Conservation (phyloP, 345 rosid species). For the Iberis pinnata region DNA sequence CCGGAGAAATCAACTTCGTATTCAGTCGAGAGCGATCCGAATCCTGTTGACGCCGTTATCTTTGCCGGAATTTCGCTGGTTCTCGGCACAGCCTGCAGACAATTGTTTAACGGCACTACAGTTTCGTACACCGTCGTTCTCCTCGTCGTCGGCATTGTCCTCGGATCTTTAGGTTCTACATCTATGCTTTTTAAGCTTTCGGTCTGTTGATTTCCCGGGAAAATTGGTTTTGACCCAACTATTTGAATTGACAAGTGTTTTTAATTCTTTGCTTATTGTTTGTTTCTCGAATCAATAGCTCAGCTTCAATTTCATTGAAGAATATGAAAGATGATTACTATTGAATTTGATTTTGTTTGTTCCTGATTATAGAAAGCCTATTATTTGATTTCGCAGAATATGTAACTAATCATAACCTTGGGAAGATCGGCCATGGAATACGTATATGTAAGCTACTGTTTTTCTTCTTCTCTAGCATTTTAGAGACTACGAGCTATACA, state of each 20-base stretch:
- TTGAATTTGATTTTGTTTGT: neutral
- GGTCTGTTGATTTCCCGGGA: neutral
- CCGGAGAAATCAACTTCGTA: constrained; percentile 5
- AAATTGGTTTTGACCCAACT: too few relatives aligned
- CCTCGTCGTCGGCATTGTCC: constrained; percentile 65
- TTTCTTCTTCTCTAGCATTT: neutral
- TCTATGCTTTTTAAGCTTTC: neutral
- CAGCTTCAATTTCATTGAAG: neutral
- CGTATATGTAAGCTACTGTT: constrained; percentile 62
- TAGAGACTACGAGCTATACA: constrained; percentile 2
- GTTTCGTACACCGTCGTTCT: constrained; percentile 91
- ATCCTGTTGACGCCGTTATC: constrained; percentile 62
- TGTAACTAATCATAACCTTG: constrained; percentile 59
- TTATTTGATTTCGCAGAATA: constrained; percentile 45
- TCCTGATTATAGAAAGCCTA: too few relatives aligned
- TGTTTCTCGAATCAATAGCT: neutral
- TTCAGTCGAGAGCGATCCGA: constrained; percentile 8
- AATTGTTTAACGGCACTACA: constrained; percentile 66
- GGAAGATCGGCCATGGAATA: constrained; percentile 74
- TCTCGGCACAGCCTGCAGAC: constrained; percentile 68
- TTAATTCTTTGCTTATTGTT: neutral
- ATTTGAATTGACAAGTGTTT: neutral
- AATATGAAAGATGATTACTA: too few relatives aligned
- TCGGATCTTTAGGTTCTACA: constrained; percentile 64
- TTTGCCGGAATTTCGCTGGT: constrained; percentile 63